Conservation (phyloP, 2,329 filamentous ascomycete genomes). For the Exophiala aquamarina region DNA sequence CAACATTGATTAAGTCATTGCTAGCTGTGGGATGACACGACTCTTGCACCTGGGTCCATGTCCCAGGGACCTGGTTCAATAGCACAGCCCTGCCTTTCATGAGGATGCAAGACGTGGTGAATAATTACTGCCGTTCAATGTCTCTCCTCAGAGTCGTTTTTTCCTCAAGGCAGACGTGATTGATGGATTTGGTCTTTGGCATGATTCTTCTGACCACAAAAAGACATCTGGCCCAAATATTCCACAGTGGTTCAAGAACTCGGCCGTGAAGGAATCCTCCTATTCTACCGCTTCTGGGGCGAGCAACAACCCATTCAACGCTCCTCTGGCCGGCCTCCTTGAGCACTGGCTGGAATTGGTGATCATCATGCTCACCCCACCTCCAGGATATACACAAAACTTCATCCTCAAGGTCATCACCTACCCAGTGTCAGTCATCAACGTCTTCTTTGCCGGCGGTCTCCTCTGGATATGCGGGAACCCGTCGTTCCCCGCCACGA, state of each 20-base stretch:
- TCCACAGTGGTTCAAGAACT: conserved; percentile 56
- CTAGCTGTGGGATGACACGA: too few species aligned
- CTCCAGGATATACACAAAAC: conserved; percentile 67
- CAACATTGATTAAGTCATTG: too few species aligned
- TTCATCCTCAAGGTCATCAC: conserved; percentile 50
- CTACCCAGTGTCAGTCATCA: conserved; percentile 36
- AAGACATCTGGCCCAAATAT: too few species aligned
- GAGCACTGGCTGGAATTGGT: conserved; percentile 67
- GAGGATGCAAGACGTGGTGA: too few species aligned
- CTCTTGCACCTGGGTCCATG: too few species aligned
- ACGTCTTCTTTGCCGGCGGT: conserved; percentile 44
- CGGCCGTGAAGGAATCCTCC: conserved; percentile 68
- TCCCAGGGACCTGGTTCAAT: too few species aligned
- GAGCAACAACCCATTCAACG: conserved; percentile 65
- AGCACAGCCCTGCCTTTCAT: too few species aligned
- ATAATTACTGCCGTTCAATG: too few species aligned
- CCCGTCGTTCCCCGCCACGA: conserved; percentile 49
- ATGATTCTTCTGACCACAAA: too few species aligned
- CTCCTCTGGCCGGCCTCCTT: conserved; percentile 47
- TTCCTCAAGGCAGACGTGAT: conserved; percentile 47
- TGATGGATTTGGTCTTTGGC: too few species aligned
- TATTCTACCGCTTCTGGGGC: conserved; percentile 68
- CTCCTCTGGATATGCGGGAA: conserved; percentile 50
- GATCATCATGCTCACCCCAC: conserved; percentile 65
- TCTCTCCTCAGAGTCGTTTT: conserved; percentile 58